Conservation (phyloP, 2,329 filamentous ascomycete genomes). For the Aspergillus brasiliensis region DNA sequence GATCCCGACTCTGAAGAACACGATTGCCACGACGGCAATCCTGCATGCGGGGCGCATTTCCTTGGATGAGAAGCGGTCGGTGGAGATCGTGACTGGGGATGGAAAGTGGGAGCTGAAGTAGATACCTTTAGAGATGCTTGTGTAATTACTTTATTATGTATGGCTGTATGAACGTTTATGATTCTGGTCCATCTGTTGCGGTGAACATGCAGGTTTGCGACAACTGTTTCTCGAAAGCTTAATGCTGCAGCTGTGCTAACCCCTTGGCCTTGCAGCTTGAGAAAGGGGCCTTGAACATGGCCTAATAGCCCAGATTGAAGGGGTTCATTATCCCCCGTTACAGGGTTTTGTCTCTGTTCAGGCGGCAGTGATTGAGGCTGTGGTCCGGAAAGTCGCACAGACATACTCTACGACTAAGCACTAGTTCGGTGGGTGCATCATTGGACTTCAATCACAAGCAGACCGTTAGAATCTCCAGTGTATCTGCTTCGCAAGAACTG, state of each 20-base stretch:
- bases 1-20: constrained; percentile 83
- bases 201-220: neutral
- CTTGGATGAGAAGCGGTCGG: constrained; percentile 77
- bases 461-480: neutral
- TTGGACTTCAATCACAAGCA: neutral
- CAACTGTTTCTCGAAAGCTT: neutral
- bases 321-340: neutral
- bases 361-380: neutral
- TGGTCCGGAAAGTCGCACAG: neutral
- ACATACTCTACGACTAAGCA: neutral
- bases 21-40: constrained; percentile 87
- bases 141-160: neutral
- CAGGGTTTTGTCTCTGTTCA: neutral
- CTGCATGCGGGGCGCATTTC: constrained; percentile 82
- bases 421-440: neutral
- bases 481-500: neutral
- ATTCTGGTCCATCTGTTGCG: neutral
- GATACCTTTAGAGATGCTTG: neutral
- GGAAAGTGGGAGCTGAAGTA: constrained; percentile 66
- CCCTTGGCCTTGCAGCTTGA: neutral
- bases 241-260: neutral
- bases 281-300: neutral
- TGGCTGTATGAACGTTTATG: neutral
- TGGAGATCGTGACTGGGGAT: constrained; percentile 63
- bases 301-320: neutral